A percentile compares a stretch with the other conserved stretches of the same genome.
Evolutionary conservation across 768 basidiomycete genomes (phyloP).

Genomic region (Agaricus bisporus): DNA sequence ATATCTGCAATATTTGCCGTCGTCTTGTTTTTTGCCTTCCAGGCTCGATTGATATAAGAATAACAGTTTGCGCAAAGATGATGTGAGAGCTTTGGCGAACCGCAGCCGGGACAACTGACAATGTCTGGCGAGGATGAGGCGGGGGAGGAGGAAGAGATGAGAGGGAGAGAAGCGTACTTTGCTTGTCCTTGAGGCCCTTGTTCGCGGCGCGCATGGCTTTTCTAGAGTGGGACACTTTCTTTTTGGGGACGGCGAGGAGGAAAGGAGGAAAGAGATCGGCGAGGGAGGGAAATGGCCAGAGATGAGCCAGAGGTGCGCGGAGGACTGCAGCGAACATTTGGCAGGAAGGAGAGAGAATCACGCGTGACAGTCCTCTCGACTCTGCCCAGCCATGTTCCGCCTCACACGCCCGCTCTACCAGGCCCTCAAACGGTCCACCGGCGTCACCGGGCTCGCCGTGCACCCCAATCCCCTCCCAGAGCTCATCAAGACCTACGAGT

Average conservation of each 20-base stretch:
- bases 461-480: conserved; percentile 82
- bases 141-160: background rate
- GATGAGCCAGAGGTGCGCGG: background rate
- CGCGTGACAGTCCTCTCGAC: conserved; percentile 14
- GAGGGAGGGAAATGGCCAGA: conserved; percentile 30
- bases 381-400: conserved; percentile 53
- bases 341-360: conserved; percentile 17
- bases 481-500: conserved; percentile 67
- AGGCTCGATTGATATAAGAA: conserved; percentile 57
- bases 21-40: conserved; percentile 41
- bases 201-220: conserved; percentile 95
- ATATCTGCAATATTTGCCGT: conserved; percentile 17
- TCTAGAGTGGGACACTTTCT: conserved; percentile 86
- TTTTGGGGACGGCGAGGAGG: conserved; percentile 90
- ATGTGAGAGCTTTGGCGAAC: conserved; percentile 82
- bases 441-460: conserved; percentile 77
- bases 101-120: conserved; percentile 87
- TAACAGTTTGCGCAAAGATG: conserved; percentile 84
- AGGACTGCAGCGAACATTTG: conserved; percentile 27
- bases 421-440: conserved; percentile 74
- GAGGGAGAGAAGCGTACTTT: conserved; percentile 46
- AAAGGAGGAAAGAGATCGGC: conserved; percentile 82
- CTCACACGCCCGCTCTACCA: conserved; percentile 60
- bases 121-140: conserved; percentile 51
- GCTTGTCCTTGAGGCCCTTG: conserved; percentile 92